These are phyloP conservation scores for Articulospora tetracladia DNA, from an alignment of 495 filamentous ascomycete genomes.

Conservation along the genomic window DNA sequence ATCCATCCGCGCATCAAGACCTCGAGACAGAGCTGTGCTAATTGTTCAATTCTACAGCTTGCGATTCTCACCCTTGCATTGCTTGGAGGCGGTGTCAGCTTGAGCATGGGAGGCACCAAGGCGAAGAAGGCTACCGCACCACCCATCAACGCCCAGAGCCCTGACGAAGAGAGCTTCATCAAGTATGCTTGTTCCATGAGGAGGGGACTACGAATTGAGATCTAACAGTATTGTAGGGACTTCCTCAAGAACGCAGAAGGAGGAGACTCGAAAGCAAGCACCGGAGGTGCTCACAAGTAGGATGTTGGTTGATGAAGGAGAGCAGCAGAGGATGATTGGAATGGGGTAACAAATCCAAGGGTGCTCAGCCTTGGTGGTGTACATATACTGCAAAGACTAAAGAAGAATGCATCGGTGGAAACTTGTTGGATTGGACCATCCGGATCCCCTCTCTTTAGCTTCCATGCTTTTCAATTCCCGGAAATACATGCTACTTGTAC, in stretches of 20 bases:
- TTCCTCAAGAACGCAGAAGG: slow-evolving; percentile 71
- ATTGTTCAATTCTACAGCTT: slow-evolving; percentile 53
- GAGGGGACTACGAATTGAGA: neutral
- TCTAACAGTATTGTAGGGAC: slow-evolving; percentile 47
- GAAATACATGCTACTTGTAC: neutral
- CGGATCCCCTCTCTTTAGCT: neutral
- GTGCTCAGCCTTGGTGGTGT: slow-evolving; percentile 1
- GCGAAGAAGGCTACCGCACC: slow-evolving; percentile 57
- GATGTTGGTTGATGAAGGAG: slow-evolving; percentile 51
- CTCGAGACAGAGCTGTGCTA: slow-evolving; percentile 11
- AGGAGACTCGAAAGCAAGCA: slow-evolving; percentile 53
- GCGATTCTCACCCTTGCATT: slow-evolving; percentile 76
- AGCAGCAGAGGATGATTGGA: neutral
- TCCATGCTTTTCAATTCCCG: neutral
- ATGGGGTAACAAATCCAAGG: neutral
- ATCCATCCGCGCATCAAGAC: neutral
- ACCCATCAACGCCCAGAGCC: slow-evolving; percentile 80
- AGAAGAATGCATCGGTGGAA: slow-evolving; percentile 12
- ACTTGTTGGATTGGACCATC: neutral
- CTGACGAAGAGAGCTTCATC: slow-evolving; percentile 96
- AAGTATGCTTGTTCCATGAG: slow-evolving; percentile 58
- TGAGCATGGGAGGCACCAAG: slow-evolving; percentile 57
- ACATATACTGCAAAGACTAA: slow-evolving; percentile 14
- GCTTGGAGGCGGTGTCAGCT: slow-evolving; percentile 52
- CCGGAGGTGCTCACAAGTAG: slow-evolving; percentile 61